phyloP scores from a whole-genome alignment of 495 filamentous ascomycete species.

The Aspergillus olivimuriae region DNA sequence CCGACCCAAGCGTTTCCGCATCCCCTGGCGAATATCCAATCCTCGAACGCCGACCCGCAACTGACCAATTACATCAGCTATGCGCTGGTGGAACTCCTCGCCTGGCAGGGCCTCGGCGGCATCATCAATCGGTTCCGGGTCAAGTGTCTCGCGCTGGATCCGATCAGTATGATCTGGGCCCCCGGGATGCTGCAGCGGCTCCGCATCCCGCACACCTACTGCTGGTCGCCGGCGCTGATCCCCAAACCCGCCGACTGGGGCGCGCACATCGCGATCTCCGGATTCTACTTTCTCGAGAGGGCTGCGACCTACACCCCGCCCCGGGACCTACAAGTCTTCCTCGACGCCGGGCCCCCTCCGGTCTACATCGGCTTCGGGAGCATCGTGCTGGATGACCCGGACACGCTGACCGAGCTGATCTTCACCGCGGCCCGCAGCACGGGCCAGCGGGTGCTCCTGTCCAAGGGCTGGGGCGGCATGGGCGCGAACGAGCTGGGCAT shows the following conservation, averaged over 20 bases:
- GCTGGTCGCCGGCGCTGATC: conserved; percentile 62
- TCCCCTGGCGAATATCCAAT: conserved; percentile 45
- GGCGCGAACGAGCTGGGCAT: conserved; percentile 46
- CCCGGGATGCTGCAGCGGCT: conserved; percentile 54
- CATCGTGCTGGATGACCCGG: conserved; percentile 67
- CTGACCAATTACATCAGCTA: conserved; percentile 66
- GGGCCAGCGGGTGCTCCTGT: conserved; percentile 63
- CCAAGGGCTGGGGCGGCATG: conserved; percentile 69
- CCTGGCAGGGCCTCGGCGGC: conserved; percentile 63
- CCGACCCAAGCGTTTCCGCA: conserved; percentile 43
- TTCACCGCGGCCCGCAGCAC: conserved; percentile 56
- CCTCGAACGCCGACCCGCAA: conserved; percentile 35
- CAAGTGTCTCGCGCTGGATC: conserved; percentile 53
- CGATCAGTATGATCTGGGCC: conserved; percentile 54
- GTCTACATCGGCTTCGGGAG: conserved; percentile 75
- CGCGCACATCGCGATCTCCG: conserved; percentile 56
- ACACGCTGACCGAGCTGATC: conserved; percentile 54
- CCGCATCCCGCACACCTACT: conserved; percentile 62
- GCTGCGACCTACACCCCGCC: conserved; percentile 52
- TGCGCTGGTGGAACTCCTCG: conserved; percentile 66
- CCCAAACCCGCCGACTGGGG: conserved; percentile 73
- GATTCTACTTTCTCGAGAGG: conserved; percentile 60
- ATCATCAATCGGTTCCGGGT: conserved; percentile 62
- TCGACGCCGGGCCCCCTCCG: conserved; percentile 56
- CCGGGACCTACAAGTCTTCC: conserved; percentile 53